A percentile compares a stretch with the other conserved stretches of the same genome.
Evolutionary conservation across 352 stramenopile species (phyloP).

Genomic region (Globisporangium abappressorium): DNA sequence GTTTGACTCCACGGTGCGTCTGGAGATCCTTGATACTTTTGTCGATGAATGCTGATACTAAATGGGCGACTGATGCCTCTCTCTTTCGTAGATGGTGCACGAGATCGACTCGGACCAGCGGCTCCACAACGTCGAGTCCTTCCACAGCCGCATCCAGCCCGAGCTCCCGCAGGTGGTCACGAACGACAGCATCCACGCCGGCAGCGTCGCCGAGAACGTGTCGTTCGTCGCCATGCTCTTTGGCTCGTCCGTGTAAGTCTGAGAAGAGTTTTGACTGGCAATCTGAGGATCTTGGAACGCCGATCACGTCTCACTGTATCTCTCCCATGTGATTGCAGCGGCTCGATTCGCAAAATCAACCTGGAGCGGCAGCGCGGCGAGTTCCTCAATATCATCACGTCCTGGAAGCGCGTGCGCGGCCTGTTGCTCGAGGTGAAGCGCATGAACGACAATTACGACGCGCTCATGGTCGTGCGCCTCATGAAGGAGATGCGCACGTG

Average conservation of each 20-base stretch:
- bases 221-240: slow-evolving; percentile 82
- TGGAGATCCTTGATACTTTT: neutral
- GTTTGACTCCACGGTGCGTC: slow-evolving; percentile 57
- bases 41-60: neutral
- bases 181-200: slow-evolving; percentile 65
- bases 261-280: no score
- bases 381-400: slow-evolving; percentile 68
- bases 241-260: slow-evolving; percentile 50
- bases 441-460: slow-evolving; percentile 54
- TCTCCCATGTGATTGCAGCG: slow-evolving; percentile 21
- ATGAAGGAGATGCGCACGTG: slow-evolving; percentile 82
- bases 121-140: slow-evolving; percentile 65
- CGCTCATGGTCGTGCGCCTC: slow-evolving; percentile 63
- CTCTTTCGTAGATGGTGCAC: slow-evolving; percentile 63
- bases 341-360: slow-evolving; percentile 47
- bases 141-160: slow-evolving; percentile 64
- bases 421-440: slow-evolving; percentile 36
- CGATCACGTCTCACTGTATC: neutral
- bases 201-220: slow-evolving; percentile 65
- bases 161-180: slow-evolving; percentile 63
- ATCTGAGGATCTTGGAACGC: neutral
- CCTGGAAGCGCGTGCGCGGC: slow-evolving; percentile 71
- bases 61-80: neutral
- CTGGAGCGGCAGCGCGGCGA: slow-evolving; percentile 58
- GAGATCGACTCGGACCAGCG: slow-evolving; percentile 72